phyloP scores from a whole-genome alignment of 2,329 filamentous ascomycete species.

The Cytospora paraplurivora region DNA sequence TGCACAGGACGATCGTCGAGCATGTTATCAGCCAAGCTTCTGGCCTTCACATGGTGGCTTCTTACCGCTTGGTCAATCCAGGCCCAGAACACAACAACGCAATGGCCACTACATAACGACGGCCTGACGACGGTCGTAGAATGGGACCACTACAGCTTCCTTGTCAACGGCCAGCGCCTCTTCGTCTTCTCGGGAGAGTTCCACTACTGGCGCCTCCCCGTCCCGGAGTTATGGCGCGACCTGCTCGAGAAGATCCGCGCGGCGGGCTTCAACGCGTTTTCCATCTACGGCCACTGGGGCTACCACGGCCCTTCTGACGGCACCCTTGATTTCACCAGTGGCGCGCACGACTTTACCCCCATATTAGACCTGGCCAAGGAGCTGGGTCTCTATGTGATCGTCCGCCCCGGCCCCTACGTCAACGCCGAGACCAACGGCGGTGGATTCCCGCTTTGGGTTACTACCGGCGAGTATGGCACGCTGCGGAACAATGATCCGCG shows the following conservation, averaged over 20 bases:
- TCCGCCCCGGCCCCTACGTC: constrained; percentile 62
- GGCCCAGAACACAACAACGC: constrained; percentile 19
- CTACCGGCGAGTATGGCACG: constrained; percentile 59
- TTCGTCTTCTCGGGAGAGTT: constrained; percentile 49
- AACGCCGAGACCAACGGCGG: constrained; percentile 66
- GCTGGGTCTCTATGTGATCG: constrained; percentile 57
- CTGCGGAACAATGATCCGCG: constrained; percentile 55
- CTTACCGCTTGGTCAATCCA: constrained; percentile 14
- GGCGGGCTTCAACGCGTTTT: constrained; percentile 47
- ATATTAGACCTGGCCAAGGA: constrained; percentile 56
- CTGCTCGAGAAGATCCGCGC: constrained; percentile 47
- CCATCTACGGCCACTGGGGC: constrained; percentile 47
- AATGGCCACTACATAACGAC: constrained; percentile 31
- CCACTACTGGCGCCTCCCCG: constrained; percentile 46
- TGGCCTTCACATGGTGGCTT: constrained; percentile 22
- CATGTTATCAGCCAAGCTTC: constrained; percentile 14
- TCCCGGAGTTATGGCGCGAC: constrained; percentile 45
- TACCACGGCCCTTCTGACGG: constrained; percentile 43
- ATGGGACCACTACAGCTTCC: constrained; percentile 45
- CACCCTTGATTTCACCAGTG: constrained; percentile 50
- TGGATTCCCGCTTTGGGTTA: constrained; percentile 64
- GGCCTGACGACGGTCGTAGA: constrained; percentile 30
- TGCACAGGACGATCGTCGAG: constrained; percentile 1
- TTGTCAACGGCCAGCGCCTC: constrained; percentile 44
- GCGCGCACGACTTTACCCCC: constrained; percentile 54